Conservation (phyloP, 2,329 filamentous ascomycete genomes). For the Penicillium decumbens region DNA sequence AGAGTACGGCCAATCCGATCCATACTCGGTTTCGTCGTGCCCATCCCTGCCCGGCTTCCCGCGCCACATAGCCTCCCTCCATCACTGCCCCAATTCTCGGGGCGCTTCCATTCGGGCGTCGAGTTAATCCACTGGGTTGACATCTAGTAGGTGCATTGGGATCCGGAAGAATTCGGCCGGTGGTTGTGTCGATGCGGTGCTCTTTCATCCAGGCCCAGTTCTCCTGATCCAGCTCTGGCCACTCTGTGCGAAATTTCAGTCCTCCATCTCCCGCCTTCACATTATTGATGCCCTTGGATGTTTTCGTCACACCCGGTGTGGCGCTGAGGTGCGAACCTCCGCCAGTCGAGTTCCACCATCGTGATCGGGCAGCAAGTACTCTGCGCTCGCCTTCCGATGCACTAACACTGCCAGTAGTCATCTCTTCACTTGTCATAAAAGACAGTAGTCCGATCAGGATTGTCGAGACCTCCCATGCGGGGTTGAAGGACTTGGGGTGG, state of each 20-base stretch:
- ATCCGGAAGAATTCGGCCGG: slow-evolving; percentile 62
- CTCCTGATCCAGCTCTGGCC: slow-evolving; percentile 81
- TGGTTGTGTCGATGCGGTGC: slow-evolving; percentile 70
- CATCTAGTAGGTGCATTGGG: slow-evolving; percentile 50
- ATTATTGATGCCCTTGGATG: slow-evolving; percentile 65
- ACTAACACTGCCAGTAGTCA: slow-evolving; percentile 88
- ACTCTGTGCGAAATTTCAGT: slow-evolving; percentile 81
- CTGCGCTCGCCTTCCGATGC: slow-evolving; percentile 72
- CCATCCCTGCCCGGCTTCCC: slow-evolving; percentile 79
- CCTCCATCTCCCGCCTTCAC: slow-evolving; percentile 90
- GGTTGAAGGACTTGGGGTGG: slow-evolving; percentile 96
- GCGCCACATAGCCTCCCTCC: slow-evolving; percentile 69
- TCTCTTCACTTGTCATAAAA: slow-evolving; percentile 98
- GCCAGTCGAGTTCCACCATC: slow-evolving; percentile 97
- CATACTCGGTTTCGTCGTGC: slow-evolving; percentile 72
- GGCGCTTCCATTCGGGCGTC: slow-evolving; percentile 56
- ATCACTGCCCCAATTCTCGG: slow-evolving; percentile 60
- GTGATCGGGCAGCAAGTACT: slow-evolving; percentile 68
- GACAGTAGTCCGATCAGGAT: slow-evolving; percentile 90
- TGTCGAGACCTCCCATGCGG: slow-evolving; percentile 95
- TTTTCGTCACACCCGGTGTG: slow-evolving; percentile 49
- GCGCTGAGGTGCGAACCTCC: slow-evolving; percentile 64
- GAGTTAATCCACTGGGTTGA: slow-evolving; percentile 61
- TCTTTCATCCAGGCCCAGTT: slow-evolving; percentile 91
- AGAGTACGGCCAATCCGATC: slow-evolving; percentile 64